phyloP scores from a whole-genome alignment of 768 basidiomycete genomes.

The Hypsizygus marmoreus region DNA sequence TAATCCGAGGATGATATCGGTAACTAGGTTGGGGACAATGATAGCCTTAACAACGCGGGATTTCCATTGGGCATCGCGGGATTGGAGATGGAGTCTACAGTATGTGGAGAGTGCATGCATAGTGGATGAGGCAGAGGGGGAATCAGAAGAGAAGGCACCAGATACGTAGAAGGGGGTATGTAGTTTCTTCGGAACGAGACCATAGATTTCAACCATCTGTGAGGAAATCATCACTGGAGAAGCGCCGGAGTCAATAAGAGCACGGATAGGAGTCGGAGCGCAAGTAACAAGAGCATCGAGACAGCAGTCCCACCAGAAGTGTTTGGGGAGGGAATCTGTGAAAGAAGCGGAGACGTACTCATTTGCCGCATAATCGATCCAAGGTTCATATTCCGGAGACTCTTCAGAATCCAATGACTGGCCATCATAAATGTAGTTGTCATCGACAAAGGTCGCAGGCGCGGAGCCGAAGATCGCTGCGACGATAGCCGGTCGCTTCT shows the following conservation, averaged over 20 bases:
- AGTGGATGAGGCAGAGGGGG: background rate
- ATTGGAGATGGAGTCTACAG: conserved; percentile 1
- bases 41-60: conserved; percentile 2
- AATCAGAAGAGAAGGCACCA: background rate
- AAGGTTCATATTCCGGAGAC: no score
- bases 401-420: background rate
- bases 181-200: background rate
- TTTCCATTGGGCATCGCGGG: background rate
- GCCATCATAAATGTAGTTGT: no score
- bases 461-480: background rate
- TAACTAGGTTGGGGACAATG: conserved; percentile 1
- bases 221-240: background rate
- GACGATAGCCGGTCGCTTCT: background rate
- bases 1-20: conserved; percentile 1
- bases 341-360: background rate
- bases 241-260: no score
- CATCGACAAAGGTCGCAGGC: no score
- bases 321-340: no score
- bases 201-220: background rate
- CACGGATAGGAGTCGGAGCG: no score
- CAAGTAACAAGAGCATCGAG: no score
- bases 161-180: background rate
- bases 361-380: background rate
- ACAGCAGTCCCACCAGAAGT: no score
- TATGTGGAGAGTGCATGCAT: background rate